phyloP scores from a whole-genome alignment of 1,139 yeast genomes.

The Nakaseomyces nivariensis region DNA sequence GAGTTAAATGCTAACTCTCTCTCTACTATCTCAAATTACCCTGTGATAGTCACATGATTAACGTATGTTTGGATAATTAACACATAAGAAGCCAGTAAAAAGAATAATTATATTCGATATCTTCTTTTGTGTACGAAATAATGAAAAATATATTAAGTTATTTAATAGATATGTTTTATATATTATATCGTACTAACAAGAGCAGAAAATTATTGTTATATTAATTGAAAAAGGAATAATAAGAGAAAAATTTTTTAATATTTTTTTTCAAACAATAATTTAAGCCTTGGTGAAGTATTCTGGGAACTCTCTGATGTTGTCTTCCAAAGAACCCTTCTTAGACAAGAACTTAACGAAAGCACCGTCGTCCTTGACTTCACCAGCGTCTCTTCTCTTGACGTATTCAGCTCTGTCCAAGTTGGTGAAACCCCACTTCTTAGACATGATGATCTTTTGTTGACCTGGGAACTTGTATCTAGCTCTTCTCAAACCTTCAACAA shows the following conservation, averaged over 20 bases:
- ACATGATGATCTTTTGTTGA: constrained; percentile 97
- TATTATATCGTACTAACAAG: too few relatives aligned
- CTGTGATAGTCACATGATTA: too few relatives aligned
- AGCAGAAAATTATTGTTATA: too few relatives aligned
- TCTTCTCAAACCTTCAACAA: constrained; percentile 98
- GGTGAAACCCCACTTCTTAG: constrained; percentile 99
- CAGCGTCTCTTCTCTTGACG: constrained; percentile 86
- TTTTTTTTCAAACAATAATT: background rate
- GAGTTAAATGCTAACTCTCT: too few relatives aligned
- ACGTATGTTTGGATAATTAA: too few relatives aligned
- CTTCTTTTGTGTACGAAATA: too few relatives aligned
- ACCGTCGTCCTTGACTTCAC: constrained; percentile 99
- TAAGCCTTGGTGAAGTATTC: constrained; percentile 46
- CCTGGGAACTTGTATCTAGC: constrained; percentile 99
- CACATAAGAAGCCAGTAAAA: too few relatives aligned
- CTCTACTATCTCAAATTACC: too few relatives aligned
- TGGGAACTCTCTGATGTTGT: constrained; percentile 93
- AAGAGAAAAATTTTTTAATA: background rate
- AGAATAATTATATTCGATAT: too few relatives aligned
- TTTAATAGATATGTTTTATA: too few relatives aligned
- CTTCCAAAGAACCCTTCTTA: constrained; percentile 89
- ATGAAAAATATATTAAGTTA: too few relatives aligned
- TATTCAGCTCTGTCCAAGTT: constrained; percentile 96
- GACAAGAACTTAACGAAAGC: constrained; percentile 98
- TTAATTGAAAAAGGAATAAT: background rate